These are phyloP conservation scores for Melastoma malabathricum DNA, from an alignment of 345 rosid genomes.

Conservation along the genomic window DNA sequence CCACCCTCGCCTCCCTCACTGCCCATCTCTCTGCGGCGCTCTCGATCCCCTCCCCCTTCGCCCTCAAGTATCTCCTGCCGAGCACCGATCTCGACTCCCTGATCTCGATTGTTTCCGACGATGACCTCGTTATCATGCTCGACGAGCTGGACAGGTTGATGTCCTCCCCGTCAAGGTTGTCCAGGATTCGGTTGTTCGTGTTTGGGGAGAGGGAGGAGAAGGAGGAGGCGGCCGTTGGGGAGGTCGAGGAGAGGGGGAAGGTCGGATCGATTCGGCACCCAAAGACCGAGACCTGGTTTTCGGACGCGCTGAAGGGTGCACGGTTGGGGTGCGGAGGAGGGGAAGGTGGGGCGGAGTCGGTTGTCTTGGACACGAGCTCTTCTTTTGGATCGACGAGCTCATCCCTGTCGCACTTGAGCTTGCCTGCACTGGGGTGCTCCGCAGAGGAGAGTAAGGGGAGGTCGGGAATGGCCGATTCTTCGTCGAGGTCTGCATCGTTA, in stretches of 20 bases:
- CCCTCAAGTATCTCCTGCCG: constrained; percentile 40
- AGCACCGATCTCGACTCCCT: constrained; percentile 36
- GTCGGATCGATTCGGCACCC: constrained; percentile 24
- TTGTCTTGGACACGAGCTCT: constrained; percentile 55
- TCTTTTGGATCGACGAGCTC: constrained; percentile 78
- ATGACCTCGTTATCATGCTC: constrained; percentile 29
- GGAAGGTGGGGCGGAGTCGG: constrained; percentile 43
- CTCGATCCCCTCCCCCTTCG: constrained; percentile 16
- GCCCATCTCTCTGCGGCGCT: constrained; percentile 25
- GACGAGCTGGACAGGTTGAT: constrained; percentile 23
- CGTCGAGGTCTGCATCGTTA: no score
- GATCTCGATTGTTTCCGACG: constrained; percentile 28
- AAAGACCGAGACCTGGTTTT: constrained; percentile 68
- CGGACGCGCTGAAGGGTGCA: constrained; percentile 55
- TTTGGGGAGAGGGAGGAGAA: constrained; percentile 7
- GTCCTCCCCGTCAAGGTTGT: constrained; percentile 5
- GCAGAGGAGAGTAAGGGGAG: constrained; percentile 22
- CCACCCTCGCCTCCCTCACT: constrained; percentile 20
- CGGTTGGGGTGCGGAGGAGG: constrained; percentile 27
- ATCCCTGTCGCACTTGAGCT: constrained; percentile 40
- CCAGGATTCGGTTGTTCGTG: constrained; percentile 30
- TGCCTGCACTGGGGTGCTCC: constrained; percentile 36
- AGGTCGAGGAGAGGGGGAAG: no score
- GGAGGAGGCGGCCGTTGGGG: no score
- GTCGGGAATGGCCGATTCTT: no score